Evolutionary conservation across 768 basidiomycete species (phyloP).

Genomic region (Termitomyces sp.): DNA sequence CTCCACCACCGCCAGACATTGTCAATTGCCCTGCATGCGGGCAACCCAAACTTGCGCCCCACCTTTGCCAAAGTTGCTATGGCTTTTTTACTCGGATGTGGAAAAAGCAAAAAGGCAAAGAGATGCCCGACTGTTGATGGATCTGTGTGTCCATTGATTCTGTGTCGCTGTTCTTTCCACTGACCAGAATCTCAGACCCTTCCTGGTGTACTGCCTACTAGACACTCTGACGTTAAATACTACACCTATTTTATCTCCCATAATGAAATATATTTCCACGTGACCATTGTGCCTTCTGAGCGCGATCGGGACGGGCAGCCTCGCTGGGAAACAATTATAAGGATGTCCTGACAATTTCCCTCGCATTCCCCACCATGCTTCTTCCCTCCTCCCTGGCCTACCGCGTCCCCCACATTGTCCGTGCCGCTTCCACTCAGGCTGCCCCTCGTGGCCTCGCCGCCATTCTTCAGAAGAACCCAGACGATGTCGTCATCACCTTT

Average conservation of each 20-base stretch:
- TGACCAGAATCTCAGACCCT: not conserved
- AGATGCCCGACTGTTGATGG: slow-evolving; percentile 36
- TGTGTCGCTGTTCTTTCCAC: not conserved
- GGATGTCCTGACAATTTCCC: not conserved
- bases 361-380: slow-evolving; percentile 8
- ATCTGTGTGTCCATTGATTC: not conserved
- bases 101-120: slow-evolving; percentile 41
- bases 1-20: slow-evolving; percentile 55
- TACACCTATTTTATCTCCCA: not conserved
- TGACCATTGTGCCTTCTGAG: slow-evolving; percentile 10
- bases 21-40: slow-evolving; percentile 91
- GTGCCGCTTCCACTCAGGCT: slow-evolving; percentile 34
- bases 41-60: slow-evolving; percentile 80
- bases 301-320: slow-evolving; percentile 9
- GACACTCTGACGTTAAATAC: not conserved
- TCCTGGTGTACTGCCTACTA: not conserved
- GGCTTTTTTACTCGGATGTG: slow-evolving; percentile 60
- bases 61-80: slow-evolving; percentile 82
- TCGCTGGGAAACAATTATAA: slow-evolving; percentile 1
- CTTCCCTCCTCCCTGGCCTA: slow-evolving; percentile 14
- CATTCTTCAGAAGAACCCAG: slow-evolving; percentile 63
- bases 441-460: slow-evolving; percentile 42
- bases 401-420: slow-evolving; percentile 18
- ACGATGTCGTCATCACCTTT: slow-evolving; percentile 89
- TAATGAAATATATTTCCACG: slow-evolving; percentile 11